Base-by-base conservation (phyloP, 1,284 basidiomycete genomes). In the Thelephora terrestris region DNA sequence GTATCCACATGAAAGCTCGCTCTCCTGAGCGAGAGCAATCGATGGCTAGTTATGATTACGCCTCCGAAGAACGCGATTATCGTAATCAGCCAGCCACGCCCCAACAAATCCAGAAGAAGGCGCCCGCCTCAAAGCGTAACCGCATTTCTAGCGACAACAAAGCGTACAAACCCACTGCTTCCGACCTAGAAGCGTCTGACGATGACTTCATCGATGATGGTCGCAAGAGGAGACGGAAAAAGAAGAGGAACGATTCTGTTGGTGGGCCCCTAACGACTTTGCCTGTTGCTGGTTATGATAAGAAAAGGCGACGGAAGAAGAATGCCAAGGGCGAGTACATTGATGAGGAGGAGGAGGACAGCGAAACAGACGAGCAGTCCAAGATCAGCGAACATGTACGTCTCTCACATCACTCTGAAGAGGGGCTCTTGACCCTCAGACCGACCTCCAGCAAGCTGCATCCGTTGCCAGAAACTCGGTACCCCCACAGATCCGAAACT, bases 71-170 rank as follows among this genome's bases (percentile, higher is more conserved):
- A 57, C 71, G 71, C 43, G 78, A 81, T 23, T 82, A 69, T 53
- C 53, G 74, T 64, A 47, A 37, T 16, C 58, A 61, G 43, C 52
- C 46, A 10, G 46, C 51, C n/a, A 25, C 52, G 7, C 46, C 53
- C 16, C 61, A 65, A 35, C 64, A 70, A 53, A 5, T 18, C 7
- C 39, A 23, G 20, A 23, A 21, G 25, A 70, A 62, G 51, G 50
- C 64, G 3, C 40, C 50, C 5, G 53, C 52, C 29, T 69, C 71
- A 48, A 75, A 71, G 58, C 75, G 78, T 27, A 73, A 71, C 53
- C 74, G 78, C 25, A 85, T 88, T 52, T 82, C 84, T 0, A 58
- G 66, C 34, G 86, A 89, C 61, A 86, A 89, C 63, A 85, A 83
- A 59, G 85, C 85, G 1, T 90, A 89, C 58, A 75, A 75, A 47